Evolutionary conservation across 2,329 filamentous ascomycete genomes (phyloP).

Genomic region (Beauveria medogensis): DNA sequence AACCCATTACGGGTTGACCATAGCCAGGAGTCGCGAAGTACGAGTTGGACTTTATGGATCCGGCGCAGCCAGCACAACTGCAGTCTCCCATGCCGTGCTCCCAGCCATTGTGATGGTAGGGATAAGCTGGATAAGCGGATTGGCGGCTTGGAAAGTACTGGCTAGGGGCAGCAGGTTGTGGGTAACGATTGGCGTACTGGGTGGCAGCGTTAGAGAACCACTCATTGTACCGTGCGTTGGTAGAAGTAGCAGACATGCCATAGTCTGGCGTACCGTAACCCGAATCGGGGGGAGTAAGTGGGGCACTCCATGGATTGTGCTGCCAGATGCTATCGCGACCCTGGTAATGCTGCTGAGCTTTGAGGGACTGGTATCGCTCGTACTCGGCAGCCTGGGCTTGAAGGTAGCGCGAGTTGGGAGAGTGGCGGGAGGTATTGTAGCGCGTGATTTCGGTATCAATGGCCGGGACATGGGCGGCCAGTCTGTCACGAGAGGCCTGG

Average conservation of each 20-base stretch:
- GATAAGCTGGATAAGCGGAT: slow-evolving; percentile 39
- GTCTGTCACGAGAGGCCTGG: slow-evolving; percentile 40
- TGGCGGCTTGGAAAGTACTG: slow-evolving; percentile 34
- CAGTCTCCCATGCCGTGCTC: slow-evolving; percentile 43
- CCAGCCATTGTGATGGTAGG: slow-evolving; percentile 35
- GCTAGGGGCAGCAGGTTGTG: slow-evolving; percentile 33
- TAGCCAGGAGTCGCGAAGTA: slow-evolving; percentile 44
- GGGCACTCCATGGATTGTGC: slow-evolving; percentile 38
- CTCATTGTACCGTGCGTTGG: slow-evolving; percentile 49
- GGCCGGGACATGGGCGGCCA: slow-evolving; percentile 39
- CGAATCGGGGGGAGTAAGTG: slow-evolving; percentile 52
- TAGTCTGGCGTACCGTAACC: slow-evolving; percentile 56
- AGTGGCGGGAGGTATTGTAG: slow-evolving; percentile 30
- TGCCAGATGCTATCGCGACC: slow-evolving; percentile 37
- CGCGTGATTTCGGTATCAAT: slow-evolving; percentile 36
- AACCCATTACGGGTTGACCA: slow-evolving; percentile 49
- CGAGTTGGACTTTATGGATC: slow-evolving; percentile 35
- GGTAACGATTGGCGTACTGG: slow-evolving; percentile 37
- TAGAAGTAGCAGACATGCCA: slow-evolving; percentile 44
- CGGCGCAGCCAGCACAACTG: slow-evolving; percentile 38
- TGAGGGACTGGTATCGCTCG: slow-evolving; percentile 39
- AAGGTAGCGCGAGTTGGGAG: slow-evolving; percentile 38
- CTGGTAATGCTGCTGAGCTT: slow-evolving; percentile 35
- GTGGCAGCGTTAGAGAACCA: slow-evolving; percentile 43
- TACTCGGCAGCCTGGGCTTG: slow-evolving; percentile 49